phyloP scores from a whole-genome alignment of 2,329 filamentous ascomycete genomes.

The Mycosphaerella sp. region DNA sequence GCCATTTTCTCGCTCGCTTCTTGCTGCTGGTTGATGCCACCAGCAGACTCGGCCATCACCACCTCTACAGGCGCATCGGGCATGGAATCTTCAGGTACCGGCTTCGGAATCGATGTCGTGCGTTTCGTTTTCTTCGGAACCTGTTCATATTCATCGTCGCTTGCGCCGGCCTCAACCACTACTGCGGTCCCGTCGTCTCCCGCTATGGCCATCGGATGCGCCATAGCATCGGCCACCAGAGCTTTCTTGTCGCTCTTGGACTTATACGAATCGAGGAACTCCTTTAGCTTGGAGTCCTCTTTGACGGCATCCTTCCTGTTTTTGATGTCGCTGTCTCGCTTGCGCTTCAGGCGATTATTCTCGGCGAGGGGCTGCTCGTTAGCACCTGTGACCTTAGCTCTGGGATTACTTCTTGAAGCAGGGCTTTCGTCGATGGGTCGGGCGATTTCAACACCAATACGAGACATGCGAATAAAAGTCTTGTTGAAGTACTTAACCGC shows the following conservation, averaged over 20 bases:
- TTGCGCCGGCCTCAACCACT: constrained; percentile 45
- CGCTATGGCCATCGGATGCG: background rate
- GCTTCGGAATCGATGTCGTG: constrained; percentile 12
- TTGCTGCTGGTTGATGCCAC: background rate
- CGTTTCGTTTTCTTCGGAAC: constrained; percentile 46
- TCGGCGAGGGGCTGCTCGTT: constrained; percentile 4
- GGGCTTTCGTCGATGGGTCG: constrained; percentile 57
- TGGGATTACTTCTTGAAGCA: constrained; percentile 9
- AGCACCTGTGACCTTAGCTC: constrained; percentile 21
- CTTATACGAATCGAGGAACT: constrained; percentile 81
- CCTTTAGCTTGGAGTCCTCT: constrained; percentile 69
- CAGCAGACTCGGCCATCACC: constrained; percentile 18
- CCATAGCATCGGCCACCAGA: constrained; percentile 52
- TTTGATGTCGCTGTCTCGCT: constrained; percentile 49
- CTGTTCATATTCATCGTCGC: constrained; percentile 64
- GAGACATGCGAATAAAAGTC: constrained; percentile 93
- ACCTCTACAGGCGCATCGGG: background rate
- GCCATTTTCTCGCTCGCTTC: constrained; percentile 33
- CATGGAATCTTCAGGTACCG: background rate
- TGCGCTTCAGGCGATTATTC: constrained; percentile 56
- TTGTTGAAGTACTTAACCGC: constrained; percentile 95
- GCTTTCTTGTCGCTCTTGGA: constrained; percentile 42
- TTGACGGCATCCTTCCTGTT: constrained; percentile 41
- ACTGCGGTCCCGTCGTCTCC: constrained; percentile 20
- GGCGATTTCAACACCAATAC: constrained; percentile 82